These are phyloP conservation scores for Parascedosporium putredinis DNA, from an alignment of 2,329 filamentous ascomycete species.

Conservation along the genomic window DNA sequence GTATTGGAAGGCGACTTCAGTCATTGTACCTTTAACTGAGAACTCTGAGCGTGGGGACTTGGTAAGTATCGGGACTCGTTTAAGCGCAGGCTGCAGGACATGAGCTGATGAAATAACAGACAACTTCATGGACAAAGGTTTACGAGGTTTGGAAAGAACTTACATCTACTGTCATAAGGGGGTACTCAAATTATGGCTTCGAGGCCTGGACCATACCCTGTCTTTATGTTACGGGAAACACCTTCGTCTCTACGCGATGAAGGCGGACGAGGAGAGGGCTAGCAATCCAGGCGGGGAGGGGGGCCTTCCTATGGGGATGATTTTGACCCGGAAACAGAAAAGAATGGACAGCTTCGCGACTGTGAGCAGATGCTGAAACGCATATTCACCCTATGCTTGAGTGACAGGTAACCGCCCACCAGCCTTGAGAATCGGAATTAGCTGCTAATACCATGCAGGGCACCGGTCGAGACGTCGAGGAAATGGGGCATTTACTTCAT, in stretches of 20 bases:
- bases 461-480: constrained; percentile 74
- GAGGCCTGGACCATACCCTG: constrained; percentile 89
- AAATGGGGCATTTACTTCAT: constrained; percentile 98
- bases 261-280: constrained; percentile 64
- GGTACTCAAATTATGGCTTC: constrained; percentile 67
- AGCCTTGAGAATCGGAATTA: not conserved
- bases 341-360: constrained; percentile 80
- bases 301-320: constrained; percentile 61
- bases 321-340: constrained; percentile 63
- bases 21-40: constrained; percentile 58
- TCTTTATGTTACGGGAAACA: constrained; percentile 83
- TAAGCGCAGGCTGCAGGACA: too few species aligned
- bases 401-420: constrained; percentile 59
- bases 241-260: constrained; percentile 78
- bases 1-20: constrained; percentile 75
- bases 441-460: constrained; percentile 36
- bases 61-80: too few species aligned
- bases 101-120: constrained; percentile 7
- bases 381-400: constrained; percentile 83
- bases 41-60: constrained; percentile 22
- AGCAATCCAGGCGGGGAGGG: constrained; percentile 25
- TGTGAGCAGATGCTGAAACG: constrained; percentile 83
- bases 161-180: constrained; percentile 64
- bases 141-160: constrained; percentile 88
- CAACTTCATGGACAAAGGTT: constrained; percentile 64